Percentiles rank a stretch among this genome's conserved stretches.
These are phyloP conservation scores for Eragrostis curvula DNA, from an alignment of 176 grass and related monocot genomes.

Conservation along the genomic window DNA sequence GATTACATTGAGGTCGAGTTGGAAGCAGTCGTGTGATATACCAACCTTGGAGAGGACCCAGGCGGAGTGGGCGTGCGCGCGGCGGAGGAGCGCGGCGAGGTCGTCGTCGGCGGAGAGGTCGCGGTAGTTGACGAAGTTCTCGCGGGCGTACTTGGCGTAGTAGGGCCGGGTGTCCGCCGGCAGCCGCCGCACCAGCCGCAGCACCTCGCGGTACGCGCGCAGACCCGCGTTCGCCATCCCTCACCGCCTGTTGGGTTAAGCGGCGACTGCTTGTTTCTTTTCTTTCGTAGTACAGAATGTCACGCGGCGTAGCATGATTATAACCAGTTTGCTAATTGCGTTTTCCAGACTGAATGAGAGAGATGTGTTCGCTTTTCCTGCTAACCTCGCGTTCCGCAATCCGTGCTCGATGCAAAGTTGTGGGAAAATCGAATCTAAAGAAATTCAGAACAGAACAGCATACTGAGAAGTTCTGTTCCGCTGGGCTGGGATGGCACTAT, in stretches of 20 bases:
- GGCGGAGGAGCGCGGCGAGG: constrained; percentile 76
- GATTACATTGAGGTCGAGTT: neutral
- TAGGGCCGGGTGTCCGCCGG: constrained; percentile 74
- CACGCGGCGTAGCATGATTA: too few relatives aligned
- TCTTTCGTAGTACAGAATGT: too few relatives aligned
- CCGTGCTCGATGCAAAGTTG: neutral
- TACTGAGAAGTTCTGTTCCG: too few relatives aligned
- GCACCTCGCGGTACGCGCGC: constrained; percentile 79
- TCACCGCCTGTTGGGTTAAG: too few relatives aligned
- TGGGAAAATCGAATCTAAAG: neutral
- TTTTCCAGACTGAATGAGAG: neutral
- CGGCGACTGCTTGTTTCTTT: too few relatives aligned
- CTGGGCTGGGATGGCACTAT: too few relatives aligned
- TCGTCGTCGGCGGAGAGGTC: constrained; percentile 69
- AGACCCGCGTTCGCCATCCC: constrained; percentile 51
- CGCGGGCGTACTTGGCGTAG: constrained; percentile 89
- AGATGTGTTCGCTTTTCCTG: neutral
- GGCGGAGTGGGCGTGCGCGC: constrained; percentile 77
- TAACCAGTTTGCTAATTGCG: neutral
- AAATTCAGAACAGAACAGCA: too few relatives aligned
- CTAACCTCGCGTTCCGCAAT: neutral
- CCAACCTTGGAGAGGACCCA: constrained; percentile 95
- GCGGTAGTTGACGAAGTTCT: constrained; percentile 98
- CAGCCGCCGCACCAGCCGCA: constrained; percentile 72
- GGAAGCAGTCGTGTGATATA: too few relatives aligned